These are phyloP conservation scores for Chaetomidium leptoderma DNA, from an alignment of 495 filamentous ascomycete species.

Conservation along the genomic window DNA sequence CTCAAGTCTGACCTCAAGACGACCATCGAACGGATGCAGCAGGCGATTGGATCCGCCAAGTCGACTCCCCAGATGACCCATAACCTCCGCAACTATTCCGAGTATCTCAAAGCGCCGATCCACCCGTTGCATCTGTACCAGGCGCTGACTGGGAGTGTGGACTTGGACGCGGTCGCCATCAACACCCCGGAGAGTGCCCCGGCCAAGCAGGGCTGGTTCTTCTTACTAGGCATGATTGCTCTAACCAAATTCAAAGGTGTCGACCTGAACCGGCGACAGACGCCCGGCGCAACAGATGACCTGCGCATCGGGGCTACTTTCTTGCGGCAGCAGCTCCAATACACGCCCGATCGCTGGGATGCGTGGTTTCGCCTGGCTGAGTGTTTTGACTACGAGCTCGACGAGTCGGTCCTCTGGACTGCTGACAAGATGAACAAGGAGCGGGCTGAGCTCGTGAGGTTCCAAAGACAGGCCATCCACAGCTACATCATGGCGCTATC, in stretches of 20 bases:
- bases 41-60: slow-evolving; percentile 56
- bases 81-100: slow-evolving; percentile 69
- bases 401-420: slow-evolving; percentile 91
- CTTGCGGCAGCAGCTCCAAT: slow-evolving; percentile 80
- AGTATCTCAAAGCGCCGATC: slow-evolving; percentile 73
- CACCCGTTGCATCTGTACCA: slow-evolving; percentile 77
- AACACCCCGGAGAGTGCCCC: slow-evolving; percentile 51
- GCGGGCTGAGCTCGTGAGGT: slow-evolving; percentile 62
- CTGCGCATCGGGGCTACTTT: slow-evolving; percentile 77
- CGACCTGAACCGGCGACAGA: slow-evolving; percentile 66
- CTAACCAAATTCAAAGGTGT: slow-evolving; percentile 79
- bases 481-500: slow-evolving; percentile 90
- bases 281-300: slow-evolving; percentile 74
- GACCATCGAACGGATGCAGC: slow-evolving; percentile 86
- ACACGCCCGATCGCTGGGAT: slow-evolving; percentile 83
- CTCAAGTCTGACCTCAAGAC: slow-evolving; percentile 82
- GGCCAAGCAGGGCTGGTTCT: slow-evolving; percentile 87
- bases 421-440: slow-evolving; percentile 93
- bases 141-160: slow-evolving; percentile 69
- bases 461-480: slow-evolving; percentile 82
- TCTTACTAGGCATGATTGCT: slow-evolving; percentile 80
- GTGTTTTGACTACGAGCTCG: slow-evolving; percentile 83
- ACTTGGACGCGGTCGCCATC: slow-evolving; percentile 51
- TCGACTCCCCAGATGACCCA: slow-evolving; percentile 62
- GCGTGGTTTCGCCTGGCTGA: slow-evolving; percentile 94